Conservation (phyloP, 2,329 filamentous ascomycete genomes). For the Aureobasidium sp. region DNA sequence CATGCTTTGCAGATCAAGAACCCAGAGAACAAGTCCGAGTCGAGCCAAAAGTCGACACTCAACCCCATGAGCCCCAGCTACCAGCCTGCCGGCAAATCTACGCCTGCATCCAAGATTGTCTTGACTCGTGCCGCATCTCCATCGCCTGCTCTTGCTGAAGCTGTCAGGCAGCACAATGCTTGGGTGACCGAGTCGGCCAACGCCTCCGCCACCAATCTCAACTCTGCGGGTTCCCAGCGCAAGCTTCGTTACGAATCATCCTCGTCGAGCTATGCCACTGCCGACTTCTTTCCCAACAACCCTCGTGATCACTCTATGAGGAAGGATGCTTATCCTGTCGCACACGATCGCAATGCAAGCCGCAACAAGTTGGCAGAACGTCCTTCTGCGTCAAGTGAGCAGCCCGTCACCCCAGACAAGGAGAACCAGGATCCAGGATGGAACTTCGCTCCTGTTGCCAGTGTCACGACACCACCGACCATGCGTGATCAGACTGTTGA, state of each 20-base stretch:
- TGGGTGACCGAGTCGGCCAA: conserved; percentile 11
- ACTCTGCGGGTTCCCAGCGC: conserved; percentile 10
- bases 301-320: conserved; percentile 29
- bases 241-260: conserved; percentile 21
- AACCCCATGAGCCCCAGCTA: conserved; percentile 33
- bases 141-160: conserved; percentile 13
- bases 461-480: not conserved
- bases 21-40: conserved; percentile 20
- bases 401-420: conserved; percentile 18
- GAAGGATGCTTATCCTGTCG: conserved; percentile 23
- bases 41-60: conserved; percentile 23
- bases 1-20: conserved; percentile 29
- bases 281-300: conserved; percentile 33
- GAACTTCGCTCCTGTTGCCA: conserved; percentile 17
- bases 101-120: conserved; percentile 6
- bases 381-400: not conserved
- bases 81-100: conserved; percentile 22
- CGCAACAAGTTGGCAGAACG: conserved; percentile 1
- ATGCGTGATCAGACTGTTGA: not conserved
- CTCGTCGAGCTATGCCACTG: conserved; percentile 29
- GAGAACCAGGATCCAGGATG: conserved; percentile 19
- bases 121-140: not conserved
- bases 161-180: conserved; percentile 14
- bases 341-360: not conserved
- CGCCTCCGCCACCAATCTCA: not conserved